Evolutionary conservation across 2,329 filamentous ascomycete species (phyloP).

Genomic region (Ramularia endophylla): DNA sequence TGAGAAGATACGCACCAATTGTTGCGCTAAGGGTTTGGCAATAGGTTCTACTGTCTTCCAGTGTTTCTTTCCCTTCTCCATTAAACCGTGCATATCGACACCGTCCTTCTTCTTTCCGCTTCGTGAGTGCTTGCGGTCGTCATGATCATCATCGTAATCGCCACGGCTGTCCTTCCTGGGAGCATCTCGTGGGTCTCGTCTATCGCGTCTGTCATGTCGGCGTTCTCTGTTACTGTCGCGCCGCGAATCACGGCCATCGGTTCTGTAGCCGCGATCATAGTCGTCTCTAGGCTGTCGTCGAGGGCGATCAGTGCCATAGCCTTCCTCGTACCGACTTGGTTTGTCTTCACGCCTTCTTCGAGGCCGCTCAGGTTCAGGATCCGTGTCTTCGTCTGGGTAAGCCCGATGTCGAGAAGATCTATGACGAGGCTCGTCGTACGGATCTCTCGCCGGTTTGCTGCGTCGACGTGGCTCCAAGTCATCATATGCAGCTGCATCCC

Average conservation of each 20-base stretch:
- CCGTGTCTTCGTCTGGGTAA: constrained; percentile 14
- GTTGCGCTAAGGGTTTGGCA: constrained; percentile 25
- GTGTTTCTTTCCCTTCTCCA: constrained; percentile 27
- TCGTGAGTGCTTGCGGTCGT: constrained; percentile 13
- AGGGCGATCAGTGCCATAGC: constrained; percentile 26
- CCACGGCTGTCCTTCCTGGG: constrained; percentile 9
- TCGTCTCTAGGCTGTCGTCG: constrained; percentile 21
- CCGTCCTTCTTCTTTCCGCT: constrained; percentile 12
- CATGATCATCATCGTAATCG: constrained; percentile 15
- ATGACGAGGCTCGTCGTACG: constrained; percentile 16
- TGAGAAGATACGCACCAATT: no score
- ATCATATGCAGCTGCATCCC: not conserved
- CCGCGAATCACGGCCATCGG: constrained; percentile 22
- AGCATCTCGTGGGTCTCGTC: constrained; percentile 10
- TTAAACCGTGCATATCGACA: constrained; percentile 18
- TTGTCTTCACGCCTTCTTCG: constrained; percentile 15
- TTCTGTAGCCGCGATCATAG: constrained; percentile 25
- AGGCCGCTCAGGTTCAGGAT: constrained; percentile 15
- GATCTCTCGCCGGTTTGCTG: constrained; percentile 13
- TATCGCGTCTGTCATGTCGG: constrained; percentile 10
- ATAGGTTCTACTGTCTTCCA: constrained; percentile 28
- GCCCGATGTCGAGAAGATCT: constrained; percentile 7
- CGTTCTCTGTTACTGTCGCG: constrained; percentile 21
- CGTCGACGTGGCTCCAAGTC: constrained; percentile 12
- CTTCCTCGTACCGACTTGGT: constrained; percentile 20